phyloP scores from a whole-genome alignment of 805 yeast species.

The Lipomyces orientalis region DNA sequence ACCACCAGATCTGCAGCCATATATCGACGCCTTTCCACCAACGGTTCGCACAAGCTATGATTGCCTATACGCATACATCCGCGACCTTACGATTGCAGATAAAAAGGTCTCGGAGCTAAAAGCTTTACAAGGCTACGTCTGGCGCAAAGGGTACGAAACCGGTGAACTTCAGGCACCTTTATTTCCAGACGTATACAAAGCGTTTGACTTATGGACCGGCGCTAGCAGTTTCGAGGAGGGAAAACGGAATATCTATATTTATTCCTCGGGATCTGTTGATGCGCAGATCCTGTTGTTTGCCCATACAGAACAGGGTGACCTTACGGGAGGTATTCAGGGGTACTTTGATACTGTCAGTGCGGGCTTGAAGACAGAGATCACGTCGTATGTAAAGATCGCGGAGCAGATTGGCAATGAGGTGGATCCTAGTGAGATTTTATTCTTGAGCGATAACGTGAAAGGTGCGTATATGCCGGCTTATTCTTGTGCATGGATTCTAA shows the following conservation, averaged over 20 bases:
- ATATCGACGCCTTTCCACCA: conserved; percentile 56
- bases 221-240: conserved; percentile 27
- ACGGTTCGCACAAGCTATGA: conserved; percentile 43
- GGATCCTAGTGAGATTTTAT: conserved; percentile 52
- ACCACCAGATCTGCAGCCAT: conserved; percentile 41
- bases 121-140: conserved; percentile 79
- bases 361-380: conserved; percentile 67
- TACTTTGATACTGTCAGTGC: conserved; percentile 87
- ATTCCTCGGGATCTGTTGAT: conserved; percentile 86
- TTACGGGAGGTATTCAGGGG: conserved; percentile 61
- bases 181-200: conserved; percentile 70
- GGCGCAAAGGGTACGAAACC: conserved; percentile 79
- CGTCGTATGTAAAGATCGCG: conserved; percentile 65
- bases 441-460: conserved; percentile 77
- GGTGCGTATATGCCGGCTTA: conserved; percentile 12
- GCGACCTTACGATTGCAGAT: conserved; percentile 64
- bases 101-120: conserved; percentile 79
- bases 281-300: conserved; percentile 83
- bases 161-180: conserved; percentile 81
- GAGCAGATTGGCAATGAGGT: conserved; percentile 46
- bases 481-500: background rate
- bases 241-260: conserved; percentile 60
- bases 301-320: conserved; percentile 61
- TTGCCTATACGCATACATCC: conserved; percentile 55
- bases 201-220: conserved; percentile 53